phyloP scores from a whole-genome alignment of 345 rosid species.

The Lepidium africanum region DNA sequence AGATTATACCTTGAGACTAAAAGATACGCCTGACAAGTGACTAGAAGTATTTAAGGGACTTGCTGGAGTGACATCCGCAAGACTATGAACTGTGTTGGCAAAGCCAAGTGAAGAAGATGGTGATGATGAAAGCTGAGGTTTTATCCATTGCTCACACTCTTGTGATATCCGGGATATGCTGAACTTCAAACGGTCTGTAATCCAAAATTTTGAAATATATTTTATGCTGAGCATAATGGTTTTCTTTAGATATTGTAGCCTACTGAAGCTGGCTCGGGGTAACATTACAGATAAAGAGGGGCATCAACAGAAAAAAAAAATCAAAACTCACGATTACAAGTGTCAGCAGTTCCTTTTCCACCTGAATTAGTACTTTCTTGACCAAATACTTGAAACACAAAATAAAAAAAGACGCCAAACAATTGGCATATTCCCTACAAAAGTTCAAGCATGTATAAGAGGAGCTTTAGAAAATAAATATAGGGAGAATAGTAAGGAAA shows the following conservation, averaged over 20 bases:
- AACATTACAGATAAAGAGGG: constrained; percentile 3
- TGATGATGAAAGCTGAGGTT: constrained; percentile 42
- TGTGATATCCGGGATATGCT: constrained; percentile 66
- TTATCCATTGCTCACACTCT: constrained; percentile 94
- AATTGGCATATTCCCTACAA: constrained; percentile 97
- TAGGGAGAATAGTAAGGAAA: constrained; percentile 11
- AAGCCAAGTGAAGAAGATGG: constrained; percentile 47
- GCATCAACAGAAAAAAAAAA: background rate
- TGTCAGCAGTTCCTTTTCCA: constrained; percentile 49
- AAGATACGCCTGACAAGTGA: constrained; percentile 41
- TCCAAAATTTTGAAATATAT: background rate
- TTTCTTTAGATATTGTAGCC: constrained; percentile 10
- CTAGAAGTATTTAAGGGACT: constrained; percentile 44
- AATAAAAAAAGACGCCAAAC: constrained; percentile 75
- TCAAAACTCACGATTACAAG: constrained; percentile 62
- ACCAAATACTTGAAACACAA: constrained; percentile 70
- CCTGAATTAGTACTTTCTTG: constrained; percentile 46
- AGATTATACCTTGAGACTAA: constrained; percentile 76
- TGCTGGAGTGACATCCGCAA: constrained; percentile 59
- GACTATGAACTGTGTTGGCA: constrained; percentile 32
- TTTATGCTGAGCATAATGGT: background rate
- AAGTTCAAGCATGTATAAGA: constrained; percentile 53
- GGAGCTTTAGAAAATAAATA: constrained; percentile 27
- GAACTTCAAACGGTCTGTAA: constrained; percentile 66
- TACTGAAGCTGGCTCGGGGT: background rate